Base-by-base conservation (phyloP, 2,329 filamentous ascomycete genomes). In the Aschersonia sp. region DNA sequence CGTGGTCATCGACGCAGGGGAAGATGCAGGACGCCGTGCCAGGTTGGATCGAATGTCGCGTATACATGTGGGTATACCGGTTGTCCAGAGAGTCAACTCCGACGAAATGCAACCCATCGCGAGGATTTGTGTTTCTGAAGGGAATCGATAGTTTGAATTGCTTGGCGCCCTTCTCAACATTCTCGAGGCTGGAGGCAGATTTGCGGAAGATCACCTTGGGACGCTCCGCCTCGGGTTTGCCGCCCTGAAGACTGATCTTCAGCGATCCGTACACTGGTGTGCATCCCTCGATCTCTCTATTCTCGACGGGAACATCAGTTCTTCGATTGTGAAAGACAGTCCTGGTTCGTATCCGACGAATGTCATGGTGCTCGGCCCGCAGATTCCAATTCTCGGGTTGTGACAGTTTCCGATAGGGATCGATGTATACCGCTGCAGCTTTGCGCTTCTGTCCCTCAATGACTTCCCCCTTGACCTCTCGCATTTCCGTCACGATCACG, bases 21-120 rank as follows among this genome's bases (percentile, higher is more conserved):
- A 98, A 98, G 30, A 97, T 79, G 55, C 83, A 89, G 44, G 82
- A 90, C 1, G 87, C 82, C 14, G 80, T 82, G 32, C 89, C 88
- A 0, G 87, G 79, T 51, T 85, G 82, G 42, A 83, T 70, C 2
- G 83, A 85, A 58, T 90, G 88, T 41, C 82, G 83, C 0, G 90
- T 94, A 63, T 94, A 98, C 45, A 86, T 81, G 67, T 98, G 90
- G 0, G 92, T 88, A 62, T 89, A 98, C 51, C 89, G 78, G 48
- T 73, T 72, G 60, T 96, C 90, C 46, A 81, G 78, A 49, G 82
- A 80, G 43, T 87, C 81, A 39, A 92, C 76, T 4, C 92, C 89
- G 12, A 94, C 86, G 64, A 96, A 98, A 51, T 96, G 89, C 49
- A 97, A 64, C 29, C 87, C 90, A 61, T 98, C 92, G 43, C 87